These are phyloP conservation scores for Erysimum cheiri DNA, from an alignment of 441 rosid species.

Conservation along the genomic window DNA sequence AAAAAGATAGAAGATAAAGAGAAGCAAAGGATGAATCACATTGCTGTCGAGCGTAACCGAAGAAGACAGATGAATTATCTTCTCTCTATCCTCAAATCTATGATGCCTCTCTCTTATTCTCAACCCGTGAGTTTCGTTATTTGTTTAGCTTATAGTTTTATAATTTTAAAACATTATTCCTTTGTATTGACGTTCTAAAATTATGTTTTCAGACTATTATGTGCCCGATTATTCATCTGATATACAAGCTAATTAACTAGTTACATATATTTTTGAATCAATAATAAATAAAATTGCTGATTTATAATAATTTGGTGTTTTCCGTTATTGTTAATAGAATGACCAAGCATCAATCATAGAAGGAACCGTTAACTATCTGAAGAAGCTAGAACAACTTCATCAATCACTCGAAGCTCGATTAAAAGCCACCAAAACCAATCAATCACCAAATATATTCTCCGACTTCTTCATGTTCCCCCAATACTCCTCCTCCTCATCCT, in stretches of 20 bases:
- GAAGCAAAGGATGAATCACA: slow-evolving; percentile 66
- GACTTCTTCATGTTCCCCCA: slow-evolving; percentile 62
- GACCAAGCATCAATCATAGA: slow-evolving; percentile 79
- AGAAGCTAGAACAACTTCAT: slow-evolving; percentile 60
- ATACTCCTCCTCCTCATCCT: slow-evolving; percentile 37
- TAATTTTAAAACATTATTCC: no score
- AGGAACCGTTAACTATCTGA: slow-evolving; percentile 68
- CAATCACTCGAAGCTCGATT: slow-evolving; percentile 54
- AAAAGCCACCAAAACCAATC: slow-evolving; percentile 5
- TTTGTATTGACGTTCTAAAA: no score
- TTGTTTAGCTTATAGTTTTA: neutral
- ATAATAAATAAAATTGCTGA: no score
- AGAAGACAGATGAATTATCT: slow-evolving; percentile 71
- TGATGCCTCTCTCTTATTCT: slow-evolving; percentile 60
- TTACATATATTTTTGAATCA: no score
- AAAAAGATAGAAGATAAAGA: slow-evolving; percentile 56
- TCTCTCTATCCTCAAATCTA: slow-evolving; percentile 55
- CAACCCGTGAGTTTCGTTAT: slow-evolving; percentile 53
- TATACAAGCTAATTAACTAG: no score
- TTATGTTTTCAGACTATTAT: no score
- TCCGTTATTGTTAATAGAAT: slow-evolving; percentile 41
- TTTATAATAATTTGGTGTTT: neutral
- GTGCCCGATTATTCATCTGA: neutral
- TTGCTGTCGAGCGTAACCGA: slow-evolving; percentile 67
- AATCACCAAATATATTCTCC: slow-evolving; percentile 42